Percentiles rank a stretch among this genome's conserved stretches.
phyloP scores from a whole-genome alignment of 2,329 filamentous ascomycete genomes.

The Fusarium sp. region DNA sequence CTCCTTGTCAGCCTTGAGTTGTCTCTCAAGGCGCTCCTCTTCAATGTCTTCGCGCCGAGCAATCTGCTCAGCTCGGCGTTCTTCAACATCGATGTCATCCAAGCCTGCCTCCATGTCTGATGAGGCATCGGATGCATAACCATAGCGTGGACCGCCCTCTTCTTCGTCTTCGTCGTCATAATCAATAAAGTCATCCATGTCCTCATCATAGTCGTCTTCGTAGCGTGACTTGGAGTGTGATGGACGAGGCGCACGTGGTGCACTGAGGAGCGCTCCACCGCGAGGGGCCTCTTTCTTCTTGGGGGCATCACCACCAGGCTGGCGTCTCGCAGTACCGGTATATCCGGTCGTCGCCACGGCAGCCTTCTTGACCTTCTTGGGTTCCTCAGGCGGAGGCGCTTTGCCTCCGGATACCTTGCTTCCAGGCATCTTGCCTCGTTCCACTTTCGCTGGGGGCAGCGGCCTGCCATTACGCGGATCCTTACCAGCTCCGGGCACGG shows the following conservation, averaged over 20 bases:
- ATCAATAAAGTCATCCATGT: conserved; percentile 70
- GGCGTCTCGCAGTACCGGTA: conserved; percentile 71
- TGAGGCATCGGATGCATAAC: conserved; percentile 72
- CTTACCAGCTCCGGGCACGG: conserved; percentile 40
- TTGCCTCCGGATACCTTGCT: conserved; percentile 38
- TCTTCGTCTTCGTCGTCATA: conserved; percentile 67
- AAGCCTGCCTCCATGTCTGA: conserved; percentile 84
- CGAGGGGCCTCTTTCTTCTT: conserved; percentile 52
- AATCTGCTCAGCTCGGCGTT: conserved; percentile 68
- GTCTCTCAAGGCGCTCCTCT: conserved; percentile 70
- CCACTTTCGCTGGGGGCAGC: conserved; percentile 29
- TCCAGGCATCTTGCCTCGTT: conserved; percentile 35
- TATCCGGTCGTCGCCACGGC: conserved; percentile 72
- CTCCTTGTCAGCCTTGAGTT: conserved; percentile 71
- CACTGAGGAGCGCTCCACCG: conserved; percentile 56
- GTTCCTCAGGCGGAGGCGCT: conserved; percentile 40
- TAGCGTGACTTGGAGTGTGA: conserved; percentile 54
- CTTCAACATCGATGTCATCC: conserved; percentile 79
- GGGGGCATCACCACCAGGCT: conserved; percentile 51
- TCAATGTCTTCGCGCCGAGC: conserved; percentile 75
- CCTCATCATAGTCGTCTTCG: conserved; percentile 71
- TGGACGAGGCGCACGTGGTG: conserved; percentile 44
- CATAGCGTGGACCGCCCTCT: conserved; percentile 56
- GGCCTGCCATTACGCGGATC: conserved; percentile 40
- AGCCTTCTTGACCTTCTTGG: conserved; percentile 71